Conservation (phyloP, 2,329 filamentous ascomycete genomes). For the Phaeosphaeria sp. region DNA sequence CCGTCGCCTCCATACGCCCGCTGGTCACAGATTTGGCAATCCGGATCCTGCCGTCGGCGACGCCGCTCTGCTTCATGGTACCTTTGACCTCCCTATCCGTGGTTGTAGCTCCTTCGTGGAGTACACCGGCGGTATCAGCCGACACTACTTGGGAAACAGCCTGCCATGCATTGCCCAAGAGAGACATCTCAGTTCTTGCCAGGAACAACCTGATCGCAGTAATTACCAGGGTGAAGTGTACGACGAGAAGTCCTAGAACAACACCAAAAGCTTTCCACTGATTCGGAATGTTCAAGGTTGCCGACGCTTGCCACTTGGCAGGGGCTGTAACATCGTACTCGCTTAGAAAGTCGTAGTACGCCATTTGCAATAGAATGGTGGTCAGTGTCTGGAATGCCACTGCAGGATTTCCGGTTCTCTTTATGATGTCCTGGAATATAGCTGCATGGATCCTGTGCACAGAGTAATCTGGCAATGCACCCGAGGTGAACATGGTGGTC, state of each 20-base stretch:
- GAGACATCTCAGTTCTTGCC: constrained; percentile 9
- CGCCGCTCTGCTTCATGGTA: background rate
- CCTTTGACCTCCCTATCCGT: constrained; percentile 12
- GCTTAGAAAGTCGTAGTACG: constrained; percentile 13
- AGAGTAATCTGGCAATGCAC: background rate
- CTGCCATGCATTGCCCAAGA: constrained; percentile 18
- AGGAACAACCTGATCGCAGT: constrained; percentile 7
- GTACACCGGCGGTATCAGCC: constrained; percentile 6
- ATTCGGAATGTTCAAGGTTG: background rate
- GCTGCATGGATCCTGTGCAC: constrained; percentile 12
- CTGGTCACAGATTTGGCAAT: background rate
- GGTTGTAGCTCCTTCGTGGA: constrained; percentile 8
- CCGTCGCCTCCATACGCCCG: constrained; percentile 1
- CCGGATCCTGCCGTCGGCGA: constrained; percentile 1
- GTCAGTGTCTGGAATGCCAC: constrained; percentile 15
- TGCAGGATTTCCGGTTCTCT: constrained; percentile 10
- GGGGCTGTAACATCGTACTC: constrained; percentile 6
- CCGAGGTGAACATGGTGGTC: background rate
- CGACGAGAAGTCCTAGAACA: constrained; percentile 2
- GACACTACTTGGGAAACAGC: constrained; percentile 14
- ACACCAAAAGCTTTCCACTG: constrained; percentile 10
- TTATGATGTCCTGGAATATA: constrained; percentile 14
- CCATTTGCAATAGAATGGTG: constrained; percentile 12
- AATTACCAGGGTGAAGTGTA: constrained; percentile 8
- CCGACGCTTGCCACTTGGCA: background rate